phyloP scores from a whole-genome alignment of 768 basidiomycete genomes.

The Leccinum longicurvipes region DNA sequence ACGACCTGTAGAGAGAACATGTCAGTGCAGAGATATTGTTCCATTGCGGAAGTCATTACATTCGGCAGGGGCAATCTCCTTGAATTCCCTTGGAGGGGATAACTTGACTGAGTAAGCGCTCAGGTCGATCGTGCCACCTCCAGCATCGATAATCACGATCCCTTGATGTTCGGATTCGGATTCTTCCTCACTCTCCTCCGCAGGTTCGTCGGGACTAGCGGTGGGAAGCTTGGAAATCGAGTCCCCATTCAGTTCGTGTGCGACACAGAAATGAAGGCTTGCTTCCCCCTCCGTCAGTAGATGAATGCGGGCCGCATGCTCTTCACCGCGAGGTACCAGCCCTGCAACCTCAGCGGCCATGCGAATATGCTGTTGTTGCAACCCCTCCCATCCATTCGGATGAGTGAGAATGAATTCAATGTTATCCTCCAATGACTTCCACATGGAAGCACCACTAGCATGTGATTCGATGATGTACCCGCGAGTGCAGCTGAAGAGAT shows the following conservation, averaged over 20 bases:
- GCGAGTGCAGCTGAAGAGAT: slow-evolving; percentile 24
- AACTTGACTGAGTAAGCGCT: slow-evolving; percentile 34
- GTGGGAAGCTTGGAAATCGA: slow-evolving; percentile 9
- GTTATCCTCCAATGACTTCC: slow-evolving; percentile 20
- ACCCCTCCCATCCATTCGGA: slow-evolving; percentile 33
- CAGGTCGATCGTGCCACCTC: slow-evolving; percentile 39
- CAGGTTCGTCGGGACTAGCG: neutral
- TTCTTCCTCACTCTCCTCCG: neutral
- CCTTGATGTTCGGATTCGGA: slow-evolving; percentile 34
- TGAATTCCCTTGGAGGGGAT: slow-evolving; percentile 20
- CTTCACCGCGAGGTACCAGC: slow-evolving; percentile 14
- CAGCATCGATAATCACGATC: slow-evolving; percentile 43
- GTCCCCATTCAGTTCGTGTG: slow-evolving; percentile 38
- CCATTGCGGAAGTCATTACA: slow-evolving; percentile 11
- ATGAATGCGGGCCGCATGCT: slow-evolving; percentile 17
- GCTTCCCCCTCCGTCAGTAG: slow-evolving; percentile 28
- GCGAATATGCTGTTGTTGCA: slow-evolving; percentile 30
- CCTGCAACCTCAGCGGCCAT: slow-evolving; percentile 23
- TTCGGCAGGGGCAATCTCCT: slow-evolving; percentile 35
- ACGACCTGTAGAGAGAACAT: slow-evolving; percentile 31
- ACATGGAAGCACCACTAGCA: slow-evolving; percentile 25
- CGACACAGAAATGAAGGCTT: slow-evolving; percentile 37
- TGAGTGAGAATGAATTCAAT: slow-evolving; percentile 27
- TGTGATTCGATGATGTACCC: slow-evolving; percentile 24
- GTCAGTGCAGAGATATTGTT: neutral